Evolutionary conservation across 2,329 filamentous ascomycete species (phyloP), one percentile per base, ranked within the genome.

Genomic region (Aspergillus vadensis): DNA sequence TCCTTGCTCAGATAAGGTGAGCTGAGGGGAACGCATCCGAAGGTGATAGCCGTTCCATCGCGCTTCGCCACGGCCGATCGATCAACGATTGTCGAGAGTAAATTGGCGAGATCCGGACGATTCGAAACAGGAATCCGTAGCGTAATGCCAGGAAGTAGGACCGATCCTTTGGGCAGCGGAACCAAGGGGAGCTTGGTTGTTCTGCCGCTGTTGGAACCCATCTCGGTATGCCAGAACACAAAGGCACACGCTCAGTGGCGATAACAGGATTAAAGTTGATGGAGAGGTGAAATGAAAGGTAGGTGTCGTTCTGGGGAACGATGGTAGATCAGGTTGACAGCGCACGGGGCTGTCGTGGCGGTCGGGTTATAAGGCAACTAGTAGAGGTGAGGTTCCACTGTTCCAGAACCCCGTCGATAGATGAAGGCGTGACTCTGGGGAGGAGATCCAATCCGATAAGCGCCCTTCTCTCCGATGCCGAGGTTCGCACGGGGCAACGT

Each of bases 1-100:
- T 91, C 87, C 27, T 84, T 83, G 60, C 87, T 88, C 25, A 97
- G 82, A 23, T 88, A 84, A 4, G 89, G 88, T 53, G 91, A 95
- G 65, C 83, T 88, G 62, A 97, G 82, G 19, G 95, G 95, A 57
- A 98, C 88, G 75, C 94, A 98, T 56, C 90, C 92, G 66, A 98
- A 88, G 8, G 91, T 88, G 67, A 97, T 87, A 67, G 87, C 83
- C 63, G 83, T 85, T 27, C 87, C 85, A 66, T 88, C 82, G 2
- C 81, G 85, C 69, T 88, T 88, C 23, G 81, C 78, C 43, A 86
- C 85, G 36, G 90, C 83, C 27, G 88, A 88, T 67, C 88, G 87
- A 70, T 90, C 90, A 77, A 96, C 94, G 62, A 97, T 86, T 68
- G 89, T 88, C 19, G 92, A 91, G 59, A 99, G 87, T 48, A 98